Evolutionary conservation across 2,329 filamentous ascomycete species (phyloP).

Genomic region (Fulvia fulva): DNA sequence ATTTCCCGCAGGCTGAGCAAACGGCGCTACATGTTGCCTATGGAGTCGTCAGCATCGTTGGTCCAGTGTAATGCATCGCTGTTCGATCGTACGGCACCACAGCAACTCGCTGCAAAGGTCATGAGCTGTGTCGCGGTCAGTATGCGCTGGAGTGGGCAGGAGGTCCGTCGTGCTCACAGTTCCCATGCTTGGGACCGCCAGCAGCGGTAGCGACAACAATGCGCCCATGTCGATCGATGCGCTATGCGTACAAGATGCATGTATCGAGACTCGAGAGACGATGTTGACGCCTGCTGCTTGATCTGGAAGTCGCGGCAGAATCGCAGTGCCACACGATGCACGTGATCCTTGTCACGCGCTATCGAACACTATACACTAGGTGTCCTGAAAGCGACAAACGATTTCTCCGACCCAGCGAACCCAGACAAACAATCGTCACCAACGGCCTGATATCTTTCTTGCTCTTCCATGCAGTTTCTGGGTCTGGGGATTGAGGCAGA

Average conservation of each 20-base stretch:
- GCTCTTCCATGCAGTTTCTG: no score
- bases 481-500: no score
- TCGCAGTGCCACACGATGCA: neutral
- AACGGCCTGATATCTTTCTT: no score
- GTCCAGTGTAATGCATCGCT: neutral
- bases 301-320: neutral
- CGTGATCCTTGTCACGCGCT: no score
- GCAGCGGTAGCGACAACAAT: slow-evolving; percentile 79
- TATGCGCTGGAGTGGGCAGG: slow-evolving; percentile 9
- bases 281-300: neutral
- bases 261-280: neutral
- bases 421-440: no score
- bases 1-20: slow-evolving; percentile 93
- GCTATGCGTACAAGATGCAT: neutral
- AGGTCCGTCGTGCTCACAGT: slow-evolving; percentile 59
- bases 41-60: neutral
- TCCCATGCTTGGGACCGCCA: slow-evolving; percentile 80
- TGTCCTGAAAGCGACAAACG: no score
- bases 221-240: slow-evolving; percentile 67
- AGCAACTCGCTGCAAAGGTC: slow-evolving; percentile 83
- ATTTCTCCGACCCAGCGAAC: no score
- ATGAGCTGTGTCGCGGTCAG: slow-evolving; percentile 53
- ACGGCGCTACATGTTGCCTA: slow-evolving; percentile 83
- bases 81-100: slow-evolving; percentile 62
- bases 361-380: no score